Base-by-base conservation (phyloP, 164 flowering plant species). In the Dillenia turbinata region DNA sequence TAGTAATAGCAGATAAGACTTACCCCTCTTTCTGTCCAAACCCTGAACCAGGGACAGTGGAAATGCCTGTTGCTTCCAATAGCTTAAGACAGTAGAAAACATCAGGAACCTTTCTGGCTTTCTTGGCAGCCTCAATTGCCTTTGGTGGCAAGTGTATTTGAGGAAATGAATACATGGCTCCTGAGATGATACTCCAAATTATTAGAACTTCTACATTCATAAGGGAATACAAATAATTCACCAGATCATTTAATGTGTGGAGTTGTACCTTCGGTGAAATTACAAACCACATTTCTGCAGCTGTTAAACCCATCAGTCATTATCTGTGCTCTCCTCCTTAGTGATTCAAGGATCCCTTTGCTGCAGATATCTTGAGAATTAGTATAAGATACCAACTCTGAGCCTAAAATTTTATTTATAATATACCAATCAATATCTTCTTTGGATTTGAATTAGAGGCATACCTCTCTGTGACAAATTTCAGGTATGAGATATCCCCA, bases 1-100 rank as follows among this genome's bases (percentile, higher is more conserved):
- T 33, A 33, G 40, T 0, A 7, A 4, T 33, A 4, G 40, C 40
- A 33, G 40, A 33, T 7, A 47, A 52, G 49, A 44, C 11, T 71
- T 83, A 94, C 98, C 96, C 99, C 73, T 89, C 96, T 79, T 94
- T 91, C 76, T 94, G 99, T 62, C 99, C 99, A 66, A 94, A 94
- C 56, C 99, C 99, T 52, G 99, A 94, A 64, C 99, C 97, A 45
- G 99, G 99, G 61, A 94, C 99, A 7, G 97, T 91, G 59, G 99
- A 94, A 53, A 94, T 94, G 77, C 99, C 99, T 2, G 99, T 91
- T 53, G 97, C 95, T 78, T 94, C 99, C 79, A 94, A 70, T 54
- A 94, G 96, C 82, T 80, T 89, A 58, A 91, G 86, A 68, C 99
- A 94, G 78, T 94, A 94, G 81, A 83, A 91, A 73, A 94, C 99